Percentiles rank a stretch among this genome's conserved stretches.
These are phyloP conservation scores for Ampelocalamus luodianensis DNA, from an alignment of 176 grass and related monocot genomes.

Conservation along the genomic window DNA sequence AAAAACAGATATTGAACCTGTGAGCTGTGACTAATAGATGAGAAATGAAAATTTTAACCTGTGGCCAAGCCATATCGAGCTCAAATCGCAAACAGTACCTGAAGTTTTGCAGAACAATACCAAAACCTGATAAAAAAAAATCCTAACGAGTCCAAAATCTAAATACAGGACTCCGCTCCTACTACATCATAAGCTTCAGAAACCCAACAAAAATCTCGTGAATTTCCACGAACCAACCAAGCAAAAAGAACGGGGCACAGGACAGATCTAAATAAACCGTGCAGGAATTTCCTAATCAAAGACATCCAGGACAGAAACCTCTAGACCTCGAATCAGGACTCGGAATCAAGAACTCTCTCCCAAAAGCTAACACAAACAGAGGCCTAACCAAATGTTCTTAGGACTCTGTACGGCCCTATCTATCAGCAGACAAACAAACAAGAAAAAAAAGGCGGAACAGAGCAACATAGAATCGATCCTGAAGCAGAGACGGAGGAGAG, in stretches of 20 bases:
- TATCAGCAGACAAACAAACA: background rate
- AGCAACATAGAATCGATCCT: background rate
- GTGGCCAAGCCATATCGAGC: background rate
- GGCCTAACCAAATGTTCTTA: background rate
- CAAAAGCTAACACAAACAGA: background rate
- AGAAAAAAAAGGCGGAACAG: background rate
- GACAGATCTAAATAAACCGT: slow-evolving; percentile 38
- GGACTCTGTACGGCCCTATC: background rate
- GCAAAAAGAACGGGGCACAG: background rate
- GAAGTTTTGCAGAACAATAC: background rate
- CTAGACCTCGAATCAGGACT: background rate
- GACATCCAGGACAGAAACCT: slow-evolving; percentile 18
- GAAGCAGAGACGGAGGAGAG: background rate
- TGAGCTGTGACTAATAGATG: background rate
- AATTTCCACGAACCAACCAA: background rate
- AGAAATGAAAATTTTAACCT: background rate
- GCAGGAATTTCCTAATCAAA: background rate
- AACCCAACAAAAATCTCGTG: background rate
- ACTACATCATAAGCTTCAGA: background rate
- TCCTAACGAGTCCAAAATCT: background rate
- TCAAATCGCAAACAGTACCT: background rate
- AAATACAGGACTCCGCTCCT: background rate
- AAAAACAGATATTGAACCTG: background rate
- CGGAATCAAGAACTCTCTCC: background rate
- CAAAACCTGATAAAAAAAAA: background rate